Evolutionary conservation across 2,329 filamentous ascomycete genomes (phyloP).

Genomic region (Cladobotryum mycophilum): DNA sequence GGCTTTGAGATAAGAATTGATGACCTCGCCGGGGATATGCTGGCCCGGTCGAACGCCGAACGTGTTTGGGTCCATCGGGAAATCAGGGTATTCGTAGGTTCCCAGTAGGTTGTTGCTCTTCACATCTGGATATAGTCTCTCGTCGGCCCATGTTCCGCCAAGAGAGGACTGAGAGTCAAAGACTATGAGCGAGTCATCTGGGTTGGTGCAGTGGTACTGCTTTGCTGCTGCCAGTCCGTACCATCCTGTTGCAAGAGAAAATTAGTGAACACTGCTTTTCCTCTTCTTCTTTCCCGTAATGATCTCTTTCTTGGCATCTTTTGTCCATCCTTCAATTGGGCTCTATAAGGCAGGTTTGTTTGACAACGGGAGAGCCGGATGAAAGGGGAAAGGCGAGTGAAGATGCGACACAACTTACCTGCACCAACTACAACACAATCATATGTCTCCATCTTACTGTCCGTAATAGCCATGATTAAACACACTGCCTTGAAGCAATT

Average conservation of each 20-base stretch:
- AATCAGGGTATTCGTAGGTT: conserved; percentile 68
- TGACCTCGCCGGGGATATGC: conserved; percentile 41
- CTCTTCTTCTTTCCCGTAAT: not conserved
- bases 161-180: conserved; percentile 51
- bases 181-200: conserved; percentile 48
- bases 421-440: conserved; percentile 47
- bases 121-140: conserved; percentile 61
- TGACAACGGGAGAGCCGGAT: not conserved
- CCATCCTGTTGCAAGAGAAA: conserved; percentile 20
- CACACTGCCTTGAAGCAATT: not conserved
- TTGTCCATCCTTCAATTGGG: not conserved
- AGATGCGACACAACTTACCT: conserved; percentile 34
- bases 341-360: not conserved
- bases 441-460: conserved; percentile 33
- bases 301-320: not conserved
- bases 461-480: not conserved
- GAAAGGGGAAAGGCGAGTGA: not conserved
- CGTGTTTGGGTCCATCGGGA: conserved; percentile 55
- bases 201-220: conserved; percentile 54
- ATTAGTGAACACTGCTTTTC: not conserved
- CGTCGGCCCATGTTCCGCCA: conserved; percentile 65
- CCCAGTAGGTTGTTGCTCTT: conserved; percentile 70
- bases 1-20: conserved; percentile 42
- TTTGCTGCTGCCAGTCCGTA: conserved; percentile 56
- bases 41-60: conserved; percentile 42